Evolutionary conservation across 805 yeast genomes (phyloP), one percentile per base, ranked within the genome.

Genomic region (Cyberlindnera bimundalis): DNA sequence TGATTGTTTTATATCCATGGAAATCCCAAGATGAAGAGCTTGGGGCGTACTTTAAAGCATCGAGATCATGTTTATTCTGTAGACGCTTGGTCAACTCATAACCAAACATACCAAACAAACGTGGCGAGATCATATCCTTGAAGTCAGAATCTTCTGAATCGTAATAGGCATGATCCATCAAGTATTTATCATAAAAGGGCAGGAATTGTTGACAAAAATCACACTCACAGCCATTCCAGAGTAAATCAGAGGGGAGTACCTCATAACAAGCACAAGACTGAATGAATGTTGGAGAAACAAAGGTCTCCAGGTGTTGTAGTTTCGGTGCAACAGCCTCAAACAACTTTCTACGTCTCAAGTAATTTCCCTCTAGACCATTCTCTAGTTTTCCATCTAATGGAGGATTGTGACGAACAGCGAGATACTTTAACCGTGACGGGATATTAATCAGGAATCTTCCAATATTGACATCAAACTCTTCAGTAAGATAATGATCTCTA

Each of bases 151-250:
- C 65, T 3, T 62, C 56, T 5, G 58, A 58, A 44, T 75, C 76
- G 51, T 70, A 80, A 55, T 77, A 79, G 36, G 75, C 76, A 53
- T 84, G 95, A 35, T 74, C 70, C 72, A 80, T 73, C 35, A 84
- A 58, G 48, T 71, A 83, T 13, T 73, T 67, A 50, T 84, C 95
- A 36, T 79, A 66, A 10, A 73, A 48, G 0, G 72, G 71, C 18
- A 84, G 59, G 29, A 64, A 65, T 12, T 63, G 62, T 5, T 42
- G 40, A 52, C 95, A 84, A 47, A 70, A 74, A 1, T 49, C 45
- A 55, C 95, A 84, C 28, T 70, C 71, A 58, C 91, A 84, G 0
- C 91, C 91, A 55, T 83, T 84, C 90, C 91, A 84, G 18, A 84
- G 58, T 37, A 84, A 48, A 46, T 81, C 84, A 33, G 86, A 82